phyloP scores from a whole-genome alignment of 2,329 filamentous ascomycete species.

The Aureobasidium sp. region DNA sequence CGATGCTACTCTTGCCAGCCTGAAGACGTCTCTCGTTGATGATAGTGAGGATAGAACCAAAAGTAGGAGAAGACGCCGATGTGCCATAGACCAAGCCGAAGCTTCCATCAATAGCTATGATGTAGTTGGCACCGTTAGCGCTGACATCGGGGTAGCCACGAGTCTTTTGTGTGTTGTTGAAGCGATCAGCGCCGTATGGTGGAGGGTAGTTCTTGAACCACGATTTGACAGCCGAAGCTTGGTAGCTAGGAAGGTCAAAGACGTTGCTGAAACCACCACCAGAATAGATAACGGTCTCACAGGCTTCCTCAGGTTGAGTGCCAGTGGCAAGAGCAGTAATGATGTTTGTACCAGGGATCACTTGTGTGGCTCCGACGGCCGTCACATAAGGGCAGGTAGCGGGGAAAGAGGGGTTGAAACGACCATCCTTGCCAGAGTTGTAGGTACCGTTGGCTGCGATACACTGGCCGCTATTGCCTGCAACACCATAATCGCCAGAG shows the following conservation, averaged over 20 bases:
- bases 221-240: slow-evolving; percentile 33
- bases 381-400: slow-evolving; percentile 45
- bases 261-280: slow-evolving; percentile 47
- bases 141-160: slow-evolving; percentile 43
- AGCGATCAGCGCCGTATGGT: slow-evolving; percentile 37
- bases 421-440: slow-evolving; percentile 23
- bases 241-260: slow-evolving; percentile 43
- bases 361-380: slow-evolving; percentile 46
- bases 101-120: slow-evolving; percentile 37
- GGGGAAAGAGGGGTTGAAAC: slow-evolving; percentile 44
- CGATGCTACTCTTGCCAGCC: slow-evolving; percentile 32
- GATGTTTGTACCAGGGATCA: slow-evolving; percentile 34
- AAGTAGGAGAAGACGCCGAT: slow-evolving; percentile 44
- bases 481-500: slow-evolving; percentile 41
- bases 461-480: slow-evolving; percentile 30
- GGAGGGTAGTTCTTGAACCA: slow-evolving; percentile 39
- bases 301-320: slow-evolving; percentile 37
- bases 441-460: slow-evolving; percentile 33
- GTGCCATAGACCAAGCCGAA: slow-evolving; percentile 45
- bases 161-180: slow-evolving; percentile 40
- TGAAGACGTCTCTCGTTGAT: slow-evolving; percentile 35
- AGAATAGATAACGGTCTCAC: slow-evolving; percentile 39
- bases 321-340: slow-evolving; percentile 23
- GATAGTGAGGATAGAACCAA: slow-evolving; percentile 42
- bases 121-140: slow-evolving; percentile 19